Evolutionary conservation across 1,284 basidiomycete species (phyloP).

Genomic region (Ceratobasidium sp.): DNA sequence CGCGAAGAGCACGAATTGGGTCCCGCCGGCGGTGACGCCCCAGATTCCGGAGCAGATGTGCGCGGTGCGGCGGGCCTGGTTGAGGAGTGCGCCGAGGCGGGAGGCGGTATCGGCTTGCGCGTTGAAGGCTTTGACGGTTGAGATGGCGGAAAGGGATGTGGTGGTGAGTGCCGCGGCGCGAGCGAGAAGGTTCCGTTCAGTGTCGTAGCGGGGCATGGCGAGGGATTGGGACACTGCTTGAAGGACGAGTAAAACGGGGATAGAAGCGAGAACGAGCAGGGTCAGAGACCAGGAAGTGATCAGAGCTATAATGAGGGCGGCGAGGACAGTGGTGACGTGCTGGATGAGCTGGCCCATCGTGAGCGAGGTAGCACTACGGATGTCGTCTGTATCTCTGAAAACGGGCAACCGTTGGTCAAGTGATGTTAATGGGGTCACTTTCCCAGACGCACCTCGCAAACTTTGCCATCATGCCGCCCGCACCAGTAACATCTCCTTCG

Average conservation of each 20-base stretch:
- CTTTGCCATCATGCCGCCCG: constrained; percentile 94
- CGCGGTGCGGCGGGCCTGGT: constrained; percentile 61
- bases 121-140: constrained; percentile 97
- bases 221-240: constrained; percentile 79
- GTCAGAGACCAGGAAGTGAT: constrained; percentile 83
- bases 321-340: constrained; percentile 80
- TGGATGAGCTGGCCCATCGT: constrained; percentile 83
- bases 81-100: constrained; percentile 63
- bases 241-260: constrained; percentile 83
- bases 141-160: constrained; percentile 79
- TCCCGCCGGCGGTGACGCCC: constrained; percentile 74
- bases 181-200: constrained; percentile 75
- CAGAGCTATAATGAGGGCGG: constrained; percentile 86
- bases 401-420: neutral
- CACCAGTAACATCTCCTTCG: constrained; percentile 70
- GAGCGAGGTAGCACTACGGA: constrained; percentile 84
- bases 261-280: constrained; percentile 88
- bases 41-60: constrained; percentile 72
- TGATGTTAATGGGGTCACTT: neutral
- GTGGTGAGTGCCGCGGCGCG: constrained; percentile 82
- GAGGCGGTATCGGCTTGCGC: constrained; percentile 72
- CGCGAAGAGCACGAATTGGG: constrained; percentile 82
- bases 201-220: constrained; percentile 71
- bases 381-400: constrained; percentile 90
- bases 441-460: constrained; percentile 81